phyloP scores from a whole-genome alignment of 2,329 filamentous ascomycete species.

The Didymella lethalis region DNA sequence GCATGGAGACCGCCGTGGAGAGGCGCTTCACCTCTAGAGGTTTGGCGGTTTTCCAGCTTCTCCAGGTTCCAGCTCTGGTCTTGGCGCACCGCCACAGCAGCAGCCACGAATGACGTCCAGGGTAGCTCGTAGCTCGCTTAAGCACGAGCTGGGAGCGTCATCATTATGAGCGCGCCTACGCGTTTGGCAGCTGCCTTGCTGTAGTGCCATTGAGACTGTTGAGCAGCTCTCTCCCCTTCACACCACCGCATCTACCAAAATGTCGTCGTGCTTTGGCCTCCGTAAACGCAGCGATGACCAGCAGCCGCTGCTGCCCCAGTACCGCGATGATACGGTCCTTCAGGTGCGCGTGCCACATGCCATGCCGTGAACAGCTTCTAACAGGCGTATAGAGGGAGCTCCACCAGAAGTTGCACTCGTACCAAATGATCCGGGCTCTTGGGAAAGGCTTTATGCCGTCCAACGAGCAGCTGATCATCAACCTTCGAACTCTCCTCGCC shows the following conservation, averaged over 20 bases:
- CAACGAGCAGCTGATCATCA: constrained; percentile 81
- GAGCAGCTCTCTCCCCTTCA: constrained; percentile 4
- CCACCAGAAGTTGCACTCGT: constrained; percentile 89
- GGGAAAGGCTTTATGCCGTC: constrained; percentile 90
- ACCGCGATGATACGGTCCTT: constrained; percentile 79
- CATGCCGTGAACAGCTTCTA: not conserved
- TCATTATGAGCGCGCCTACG: constrained; percentile 14
- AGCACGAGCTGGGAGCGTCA: constrained; percentile 15
- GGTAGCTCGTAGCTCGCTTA: constrained; percentile 12
- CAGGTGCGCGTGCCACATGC: constrained; percentile 23
- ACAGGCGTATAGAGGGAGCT: constrained; percentile 68
- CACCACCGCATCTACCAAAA: constrained; percentile 31
- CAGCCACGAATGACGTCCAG: constrained; percentile 17
- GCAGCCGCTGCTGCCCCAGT: constrained; percentile 76
- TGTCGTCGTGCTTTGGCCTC: constrained; percentile 73
- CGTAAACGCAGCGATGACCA: constrained; percentile 68
- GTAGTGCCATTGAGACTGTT: constrained; percentile 4
- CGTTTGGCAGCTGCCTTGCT: constrained; percentile 16
- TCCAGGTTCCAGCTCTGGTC: constrained; percentile 4
- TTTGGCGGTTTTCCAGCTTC: constrained; percentile 5
- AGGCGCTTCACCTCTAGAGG: constrained; percentile 18
- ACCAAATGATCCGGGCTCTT: constrained; percentile 87
- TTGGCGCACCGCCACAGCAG: constrained; percentile 15
- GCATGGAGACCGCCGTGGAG: constrained; percentile 19
- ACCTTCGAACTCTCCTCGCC: constrained; percentile 79